Base-by-base conservation (phyloP, 1,139 yeast species). In the Suhomyces bribrorum region DNA sequence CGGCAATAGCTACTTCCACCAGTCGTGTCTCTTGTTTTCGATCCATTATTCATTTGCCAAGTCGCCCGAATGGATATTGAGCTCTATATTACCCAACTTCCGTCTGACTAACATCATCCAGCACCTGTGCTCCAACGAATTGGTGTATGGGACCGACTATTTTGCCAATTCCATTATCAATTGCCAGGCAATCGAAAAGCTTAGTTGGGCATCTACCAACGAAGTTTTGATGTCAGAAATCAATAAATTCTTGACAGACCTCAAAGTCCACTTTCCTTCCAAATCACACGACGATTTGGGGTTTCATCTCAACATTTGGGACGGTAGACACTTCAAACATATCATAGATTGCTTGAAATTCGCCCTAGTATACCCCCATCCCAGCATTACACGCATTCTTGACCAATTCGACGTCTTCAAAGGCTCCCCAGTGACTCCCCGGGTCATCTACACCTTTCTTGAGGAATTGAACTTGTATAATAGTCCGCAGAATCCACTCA, bases 291-390 rank as follows among this genome's bases (percentile, higher is more conserved):
- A 54, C n/a, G 66, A 60, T 17, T 35, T 68, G 22, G 52, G 55
- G 14, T 37, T 56, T 5, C 57, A 46, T 32, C 58, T 70, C 40
- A 49, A 46, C 26, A 54, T 67, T n/a, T 62, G 70, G 68, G 66
- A 64, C 25, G 74, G 69, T 1, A 45, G 53, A 17, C 55, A 53
- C 17, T 58, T 44, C 43, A 47, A 34, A 12, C 47, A 50, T 29
- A 37, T 65, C 1, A 44, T 72, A 3, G 63, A 60, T 6, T 61
- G 56, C 6, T 40, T 71, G 44, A 69, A 68, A 43, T 61, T 56
- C 32, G 56, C 52, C 8, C 37, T 64, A 1, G 45, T 66, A 3
- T 68, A 66, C 43, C 77, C 77, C 1, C 73, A 69, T 44, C 50
- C 58, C 2, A 26, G 36, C 4, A 37, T 69, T 2, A 31, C 54